Evolutionary conservation across 1,139 yeast genomes (phyloP).

Genomic region (Kodamaea sp.): DNA sequence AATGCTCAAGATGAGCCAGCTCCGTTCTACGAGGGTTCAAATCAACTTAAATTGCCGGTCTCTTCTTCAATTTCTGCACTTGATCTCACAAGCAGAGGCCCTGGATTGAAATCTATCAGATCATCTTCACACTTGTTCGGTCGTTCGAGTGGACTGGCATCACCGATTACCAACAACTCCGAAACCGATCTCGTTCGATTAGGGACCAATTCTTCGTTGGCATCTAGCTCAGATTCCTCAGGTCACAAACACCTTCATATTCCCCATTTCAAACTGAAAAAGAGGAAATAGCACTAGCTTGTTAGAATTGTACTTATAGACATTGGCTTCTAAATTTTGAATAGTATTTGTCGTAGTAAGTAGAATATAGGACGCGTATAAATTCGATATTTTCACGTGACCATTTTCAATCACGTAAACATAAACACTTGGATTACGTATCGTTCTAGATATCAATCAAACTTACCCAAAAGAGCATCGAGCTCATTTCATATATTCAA

Average conservation of each 20-base stretch:
- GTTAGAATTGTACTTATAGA: neutral
- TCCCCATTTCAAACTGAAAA: constrained; percentile 5
- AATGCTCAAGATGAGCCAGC: constrained; percentile 28
- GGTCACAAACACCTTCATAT: constrained; percentile 4
- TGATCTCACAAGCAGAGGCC: constrained; percentile 6
- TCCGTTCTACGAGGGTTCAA: constrained; percentile 25
- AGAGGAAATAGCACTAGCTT: constrained; percentile 3
- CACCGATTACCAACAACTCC: constrained; percentile 3
- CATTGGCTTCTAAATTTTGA: too few relatives aligned
- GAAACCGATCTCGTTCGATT: constrained; percentile 1
- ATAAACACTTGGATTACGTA: too few relatives aligned
- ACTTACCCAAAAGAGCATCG: too few relatives aligned
- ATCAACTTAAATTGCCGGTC: neutral
- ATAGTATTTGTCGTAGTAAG: too few relatives aligned
- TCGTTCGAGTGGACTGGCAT: neutral
- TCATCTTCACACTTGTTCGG: constrained; percentile 2
- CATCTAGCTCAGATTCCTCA: neutral
- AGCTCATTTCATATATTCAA: too few relatives aligned
- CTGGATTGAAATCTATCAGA: neutral
- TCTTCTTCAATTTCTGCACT: constrained; percentile 6
- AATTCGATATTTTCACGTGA: neutral
- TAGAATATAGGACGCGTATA: too few relatives aligned
- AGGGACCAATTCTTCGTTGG: neutral
- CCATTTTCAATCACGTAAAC: too few relatives aligned
- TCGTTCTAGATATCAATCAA: too few relatives aligned